Percentiles rank a stretch among this genome's conserved stretches.
Evolutionary conservation across 495 filamentous ascomycete genomes (phyloP).

Genomic region (Penicillium paxilli): DNA sequence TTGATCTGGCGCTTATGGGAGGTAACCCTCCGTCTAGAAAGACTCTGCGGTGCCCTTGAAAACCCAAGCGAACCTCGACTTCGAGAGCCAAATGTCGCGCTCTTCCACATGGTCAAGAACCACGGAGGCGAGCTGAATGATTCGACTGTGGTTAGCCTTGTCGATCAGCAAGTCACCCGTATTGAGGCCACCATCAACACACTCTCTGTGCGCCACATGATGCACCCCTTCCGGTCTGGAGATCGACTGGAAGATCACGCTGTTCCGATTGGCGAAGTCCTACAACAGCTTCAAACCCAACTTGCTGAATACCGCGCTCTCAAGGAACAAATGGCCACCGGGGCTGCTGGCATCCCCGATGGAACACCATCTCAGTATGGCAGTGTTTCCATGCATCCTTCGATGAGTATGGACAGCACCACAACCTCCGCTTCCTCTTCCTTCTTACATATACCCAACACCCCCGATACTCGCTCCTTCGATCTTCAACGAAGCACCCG

Average conservation of each 20-base stretch:
- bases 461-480: constrained; percentile 20
- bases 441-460: constrained; percentile 20
- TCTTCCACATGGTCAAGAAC: constrained; percentile 81
- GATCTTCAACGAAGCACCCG: constrained; percentile 13
- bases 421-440: constrained; percentile 36
- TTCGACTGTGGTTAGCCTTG: constrained; percentile 76
- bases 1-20: constrained; percentile 89
- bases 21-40: constrained; percentile 84
- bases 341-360: constrained; percentile 30
- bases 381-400: constrained; percentile 12
- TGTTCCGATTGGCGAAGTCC: constrained; percentile 51
- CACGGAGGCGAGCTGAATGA: constrained; percentile 86
- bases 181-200: constrained; percentile 81
- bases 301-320: constrained; percentile 52
- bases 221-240: constrained; percentile 49
- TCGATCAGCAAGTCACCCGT: constrained; percentile 90
- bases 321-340: constrained; percentile 45
- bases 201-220: constrained; percentile 65
- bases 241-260: constrained; percentile 49
- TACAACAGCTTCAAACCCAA: constrained; percentile 47
- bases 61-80: constrained; percentile 55
- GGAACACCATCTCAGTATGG: constrained; percentile 13
- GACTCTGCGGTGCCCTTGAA: constrained; percentile 85
- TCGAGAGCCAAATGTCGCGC: constrained; percentile 73
- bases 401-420: constrained; percentile 20